Evolutionary conservation across 176 grass and related monocot genomes (phyloP).

Genomic region (Urochloa ruziziensis): DNA sequence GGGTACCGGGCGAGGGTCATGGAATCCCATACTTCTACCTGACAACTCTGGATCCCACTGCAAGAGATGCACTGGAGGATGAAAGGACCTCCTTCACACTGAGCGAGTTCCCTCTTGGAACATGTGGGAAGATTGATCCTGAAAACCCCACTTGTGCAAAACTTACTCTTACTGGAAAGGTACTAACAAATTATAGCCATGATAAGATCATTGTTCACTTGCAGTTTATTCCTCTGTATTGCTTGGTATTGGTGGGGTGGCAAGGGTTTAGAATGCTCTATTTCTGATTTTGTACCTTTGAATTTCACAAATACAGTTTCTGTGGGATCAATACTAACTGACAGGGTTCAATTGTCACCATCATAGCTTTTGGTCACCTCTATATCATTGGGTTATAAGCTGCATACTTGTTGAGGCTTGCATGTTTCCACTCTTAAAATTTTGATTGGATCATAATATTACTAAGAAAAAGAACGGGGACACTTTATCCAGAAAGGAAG

Average conservation of each 20-base stretch:
- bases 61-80: conserved; percentile 76
- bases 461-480: neutral
- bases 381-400: neutral
- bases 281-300: neutral
- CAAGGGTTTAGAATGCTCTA: neutral
- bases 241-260: neutral
- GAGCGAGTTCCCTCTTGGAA: conserved; percentile 87
- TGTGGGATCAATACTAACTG: neutral
- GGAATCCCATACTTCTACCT: conserved; percentile 90
- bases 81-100: conserved; percentile 81
- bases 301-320: neutral
- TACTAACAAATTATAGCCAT: conserved; percentile 16
- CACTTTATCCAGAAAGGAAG: neutral
- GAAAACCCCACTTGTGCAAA: conserved; percentile 97
- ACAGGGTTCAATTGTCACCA: neutral
- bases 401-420: neutral
- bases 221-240: neutral
- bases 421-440: neutral
- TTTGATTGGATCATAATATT: neutral
- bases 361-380: neutral
- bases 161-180: conserved; percentile 93
- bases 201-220: neutral
- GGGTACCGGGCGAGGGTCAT: conserved; percentile 48
- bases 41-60: conserved; percentile 84
- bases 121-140: conserved; percentile 76